Percentiles rank a stretch among this genome's conserved stretches.
Conservation (phyloP, 2,329 filamentous ascomycete genomes). For the Fusarium anguioides region DNA sequence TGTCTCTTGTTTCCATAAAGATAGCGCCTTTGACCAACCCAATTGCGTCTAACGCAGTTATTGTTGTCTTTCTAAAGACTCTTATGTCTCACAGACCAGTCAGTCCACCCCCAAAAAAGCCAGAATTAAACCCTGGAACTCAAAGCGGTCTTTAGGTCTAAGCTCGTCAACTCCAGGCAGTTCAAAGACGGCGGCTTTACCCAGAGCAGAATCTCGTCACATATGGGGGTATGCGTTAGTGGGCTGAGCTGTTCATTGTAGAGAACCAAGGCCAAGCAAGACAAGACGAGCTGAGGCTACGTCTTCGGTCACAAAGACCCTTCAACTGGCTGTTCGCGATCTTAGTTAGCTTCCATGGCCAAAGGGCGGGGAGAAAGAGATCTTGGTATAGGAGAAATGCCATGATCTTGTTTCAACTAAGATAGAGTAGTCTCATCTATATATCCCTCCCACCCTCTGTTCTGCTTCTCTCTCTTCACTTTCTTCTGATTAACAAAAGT, state of each 20-base stretch:
- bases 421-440: conserved; percentile 10
- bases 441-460: background rate
- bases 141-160: conserved; percentile 20
- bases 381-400: conserved; percentile 6
- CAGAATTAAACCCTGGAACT: conserved; percentile 33
- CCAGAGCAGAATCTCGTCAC: conserved; percentile 38
- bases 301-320: conserved; percentile 42
- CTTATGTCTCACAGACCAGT: conserved; percentile 37
- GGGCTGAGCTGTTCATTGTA: conserved; percentile 13
- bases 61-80: conserved; percentile 1
- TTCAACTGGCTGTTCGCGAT: conserved; percentile 42
- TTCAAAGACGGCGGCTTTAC: conserved; percentile 41
- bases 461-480: background rate
- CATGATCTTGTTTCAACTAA: conserved; percentile 16
- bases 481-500: background rate
- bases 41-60: conserved; percentile 38
- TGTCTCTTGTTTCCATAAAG: conserved; percentile 36
- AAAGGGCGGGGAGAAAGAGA: conserved; percentile 29
- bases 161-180: conserved; percentile 1
- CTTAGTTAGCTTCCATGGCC: conserved; percentile 31
- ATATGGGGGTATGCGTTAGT: background rate
- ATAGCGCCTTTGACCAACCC: conserved; percentile 33
- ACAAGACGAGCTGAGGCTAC: conserved; percentile 8
- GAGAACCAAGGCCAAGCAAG: conserved; percentile 6
- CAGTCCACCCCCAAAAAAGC: background rate